These are phyloP conservation scores for Cairneyella variabilis DNA, from an alignment of 495 filamentous ascomycete species.

Conservation along the genomic window DNA sequence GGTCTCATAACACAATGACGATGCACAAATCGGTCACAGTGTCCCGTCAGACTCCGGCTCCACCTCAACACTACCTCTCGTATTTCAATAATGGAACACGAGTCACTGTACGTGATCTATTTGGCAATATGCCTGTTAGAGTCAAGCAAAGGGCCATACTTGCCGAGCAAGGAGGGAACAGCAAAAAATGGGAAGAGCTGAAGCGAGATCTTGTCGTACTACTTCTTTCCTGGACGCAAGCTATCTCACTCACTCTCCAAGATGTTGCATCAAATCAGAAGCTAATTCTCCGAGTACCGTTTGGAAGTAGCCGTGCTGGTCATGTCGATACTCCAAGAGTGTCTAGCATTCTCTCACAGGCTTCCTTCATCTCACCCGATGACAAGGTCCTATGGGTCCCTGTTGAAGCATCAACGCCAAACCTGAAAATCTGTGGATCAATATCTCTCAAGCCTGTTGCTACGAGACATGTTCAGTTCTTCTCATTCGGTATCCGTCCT, in stretches of 20 bases:
- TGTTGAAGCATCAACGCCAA: slow-evolving; percentile 57
- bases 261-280: slow-evolving; percentile 29
- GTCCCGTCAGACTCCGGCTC: slow-evolving; percentile 63
- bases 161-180: slow-evolving; percentile 34
- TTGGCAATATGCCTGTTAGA: slow-evolving; percentile 95
- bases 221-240: slow-evolving; percentile 58
- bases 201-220: slow-evolving; percentile 56
- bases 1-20: slow-evolving; percentile 63
- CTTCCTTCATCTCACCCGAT: slow-evolving; percentile 51
- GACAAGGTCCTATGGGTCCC: slow-evolving; percentile 59
- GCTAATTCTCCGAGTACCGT: slow-evolving; percentile 4
- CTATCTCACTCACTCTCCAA: slow-evolving; percentile 40
- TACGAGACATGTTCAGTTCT: slow-evolving; percentile 71
- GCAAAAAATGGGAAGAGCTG: slow-evolving; percentile 63
- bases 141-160: slow-evolving; percentile 69
- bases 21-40: slow-evolving; percentile 69
- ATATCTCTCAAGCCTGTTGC: slow-evolving; percentile 68
- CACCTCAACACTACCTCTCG: slow-evolving; percentile 53
- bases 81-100: slow-evolving; percentile 67
- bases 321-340: slow-evolving; percentile 32
- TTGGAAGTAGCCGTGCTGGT: not conserved
- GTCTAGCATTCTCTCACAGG: slow-evolving; percentile 59
- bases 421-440: slow-evolving; percentile 58
- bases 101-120: slow-evolving; percentile 78
- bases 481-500: slow-evolving; percentile 67